These are phyloP conservation scores for Acidomyces sp. DNA, from an alignment of 495 filamentous ascomycete genomes.

Conservation along the genomic window DNA sequence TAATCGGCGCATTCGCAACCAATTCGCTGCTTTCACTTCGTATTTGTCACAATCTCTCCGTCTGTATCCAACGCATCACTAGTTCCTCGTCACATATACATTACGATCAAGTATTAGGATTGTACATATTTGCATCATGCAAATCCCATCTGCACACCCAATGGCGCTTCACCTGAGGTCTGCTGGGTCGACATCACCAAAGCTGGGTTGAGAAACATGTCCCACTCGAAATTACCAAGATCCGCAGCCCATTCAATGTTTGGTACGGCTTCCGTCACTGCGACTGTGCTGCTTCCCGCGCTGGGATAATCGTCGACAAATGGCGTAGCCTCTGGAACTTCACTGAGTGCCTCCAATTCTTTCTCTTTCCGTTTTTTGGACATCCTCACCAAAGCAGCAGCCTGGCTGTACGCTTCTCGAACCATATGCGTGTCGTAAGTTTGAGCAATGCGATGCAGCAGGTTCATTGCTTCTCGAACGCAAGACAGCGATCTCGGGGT, in stretches of 20 bases:
- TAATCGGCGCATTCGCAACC: no score
- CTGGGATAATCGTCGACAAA: conserved; percentile 10
- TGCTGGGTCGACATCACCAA: conserved; percentile 15
- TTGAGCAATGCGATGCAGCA: conserved; percentile 5
- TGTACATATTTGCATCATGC: no score
- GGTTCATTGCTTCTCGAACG: conserved; percentile 6
- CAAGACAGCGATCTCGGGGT: conserved; percentile 11
- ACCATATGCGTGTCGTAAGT: conserved; percentile 21
- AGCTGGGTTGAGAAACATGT: conserved; percentile 17
- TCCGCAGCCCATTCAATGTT: conserved; percentile 17
- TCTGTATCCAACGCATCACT: no score
- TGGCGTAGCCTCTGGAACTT: background rate
- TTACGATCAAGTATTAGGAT: no score
- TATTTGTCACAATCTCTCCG: no score
- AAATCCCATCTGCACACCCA: conserved; percentile 5
- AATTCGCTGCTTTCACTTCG: no score
- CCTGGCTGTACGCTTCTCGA: conserved; percentile 21
- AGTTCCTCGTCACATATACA: no score
- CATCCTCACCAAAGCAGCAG: conserved; percentile 14
- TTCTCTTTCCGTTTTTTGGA: conserved; percentile 13
- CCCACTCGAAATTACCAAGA: conserved; percentile 18
- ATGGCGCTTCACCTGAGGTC: background rate
- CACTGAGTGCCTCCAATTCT: conserved; percentile 13
- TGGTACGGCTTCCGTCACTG: conserved; percentile 13
- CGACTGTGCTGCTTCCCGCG: background rate